Evolutionary conservation across 1,284 basidiomycete species (phyloP), one percentile per base, ranked within the genome.

Genomic region (Nidula niveotomentosa): DNA sequence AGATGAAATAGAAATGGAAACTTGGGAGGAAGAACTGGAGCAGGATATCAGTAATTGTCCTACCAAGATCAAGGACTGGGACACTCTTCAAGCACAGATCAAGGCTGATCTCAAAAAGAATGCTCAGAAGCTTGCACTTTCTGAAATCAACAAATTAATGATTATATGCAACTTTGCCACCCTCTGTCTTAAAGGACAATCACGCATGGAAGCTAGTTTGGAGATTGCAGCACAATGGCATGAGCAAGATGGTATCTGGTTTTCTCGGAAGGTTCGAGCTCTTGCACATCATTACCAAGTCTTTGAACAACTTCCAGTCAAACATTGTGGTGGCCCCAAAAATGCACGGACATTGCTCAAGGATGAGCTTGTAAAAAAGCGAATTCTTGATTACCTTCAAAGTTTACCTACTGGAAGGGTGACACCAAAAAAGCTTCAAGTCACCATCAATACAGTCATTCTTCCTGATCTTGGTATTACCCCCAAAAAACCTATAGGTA

Each of bases 211-310:
- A 6, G 71, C 73, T 30, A 75, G 73, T 57, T 1, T 57, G 3
- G 51, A 70, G 41, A 71, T 76, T 61, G 69, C 70, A 34, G 30
- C 34, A 1, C 71, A 72, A 54, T 75, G 66, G 71, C 66, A 73
- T 56, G 60, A 70, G 10, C 54, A 58, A 12, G 53, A 65, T 43
- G 65, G 63, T 2, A 53, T 49, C 2, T 59, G 62, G 18, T 72
- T 73, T 66, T 65, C 72, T 5, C 50, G 63, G 1, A 53, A 57
- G 33, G 58, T 76, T n/a, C 53, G 63, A 3, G 60, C 64, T 13
- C 61, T 75, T 36, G 68, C 70, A 51, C 57, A 57, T 6, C 67
- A 75, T 57, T 77, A 76, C 59, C 75, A 76, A 53, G 53, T 62
- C 4, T 75, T 72, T 53, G 66, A 73, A 53, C 65, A 70, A 51